Evolutionary conservation across 371 early-diverging fungal genomes (phyloP).

Genomic region (Mortierella sp.): DNA sequence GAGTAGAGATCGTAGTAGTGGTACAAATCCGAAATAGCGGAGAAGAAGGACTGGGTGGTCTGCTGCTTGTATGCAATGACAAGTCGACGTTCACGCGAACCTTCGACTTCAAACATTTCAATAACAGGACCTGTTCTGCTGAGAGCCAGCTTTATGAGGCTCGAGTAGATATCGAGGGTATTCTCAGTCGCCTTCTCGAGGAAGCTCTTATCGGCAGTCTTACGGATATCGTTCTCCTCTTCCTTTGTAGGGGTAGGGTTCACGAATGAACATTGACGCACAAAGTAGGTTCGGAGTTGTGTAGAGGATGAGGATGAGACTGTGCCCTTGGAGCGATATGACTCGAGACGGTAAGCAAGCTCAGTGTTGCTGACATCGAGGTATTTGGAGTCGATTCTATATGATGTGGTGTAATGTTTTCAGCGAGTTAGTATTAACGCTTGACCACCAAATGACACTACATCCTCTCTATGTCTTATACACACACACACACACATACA

Average conservation of each 20-base stretch:
- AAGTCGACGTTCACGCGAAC: constrained; percentile 89
- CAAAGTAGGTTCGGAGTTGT: constrained; percentile 96
- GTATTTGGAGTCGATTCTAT: constrained; percentile 89
- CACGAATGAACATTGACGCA: constrained; percentile 92
- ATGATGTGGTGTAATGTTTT: constrained; percentile 56
- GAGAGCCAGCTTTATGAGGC: constrained; percentile 88
- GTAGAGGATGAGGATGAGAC: constrained; percentile 88
- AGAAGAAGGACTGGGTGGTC: constrained; percentile 94
- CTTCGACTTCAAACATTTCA: constrained; percentile 88
- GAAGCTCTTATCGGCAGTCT: constrained; percentile 93
- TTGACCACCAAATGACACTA: no score
- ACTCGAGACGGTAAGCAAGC: constrained; percentile 92
- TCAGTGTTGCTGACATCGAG: constrained; percentile 83
- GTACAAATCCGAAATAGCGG: constrained; percentile 97
- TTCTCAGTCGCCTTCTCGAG: constrained; percentile 94
- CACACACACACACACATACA: not conserved
- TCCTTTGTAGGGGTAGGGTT: constrained; percentile 83
- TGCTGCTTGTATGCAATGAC: constrained; percentile 93
- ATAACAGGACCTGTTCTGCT: constrained; percentile 95
- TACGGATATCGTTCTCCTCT: constrained; percentile 83
- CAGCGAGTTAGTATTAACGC: no score
- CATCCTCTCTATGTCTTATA: not conserved
- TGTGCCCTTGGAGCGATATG: constrained; percentile 94
- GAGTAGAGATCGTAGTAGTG: constrained; percentile 97
- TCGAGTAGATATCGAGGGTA: constrained; percentile 89